Base-by-base conservation (phyloP, 768 basidiomycete species). In the Trametes sanguinea region DNA sequence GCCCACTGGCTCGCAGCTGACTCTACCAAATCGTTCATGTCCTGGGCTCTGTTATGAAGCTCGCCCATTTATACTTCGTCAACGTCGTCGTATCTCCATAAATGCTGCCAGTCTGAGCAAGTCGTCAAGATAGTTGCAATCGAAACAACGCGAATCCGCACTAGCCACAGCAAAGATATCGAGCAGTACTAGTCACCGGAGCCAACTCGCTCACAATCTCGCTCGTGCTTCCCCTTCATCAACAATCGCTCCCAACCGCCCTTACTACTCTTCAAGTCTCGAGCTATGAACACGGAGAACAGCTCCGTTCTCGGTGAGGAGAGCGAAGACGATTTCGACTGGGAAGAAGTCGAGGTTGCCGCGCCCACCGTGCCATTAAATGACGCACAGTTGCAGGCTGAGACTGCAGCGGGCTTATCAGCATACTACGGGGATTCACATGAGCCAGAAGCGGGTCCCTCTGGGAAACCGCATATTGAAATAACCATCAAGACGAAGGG, bases 331-430 rank as follows among this genome's bases (percentile, higher is more conserved):
- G 90, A 90, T 44, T 79, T 84, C 62, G 90, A 92, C 70, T 91
- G 89, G 90, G 89, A 92, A 72, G 89, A 92, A 72, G 85, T 92
- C 13, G 78, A 81, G 43, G 83, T 90, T 3, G 81, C 83, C 33
- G 78, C 73, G 60, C 65, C 45, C 0, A 16, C 52, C 16, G 9
- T 39, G 1, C 2, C 62, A 22, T 52, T 43, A 32, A 51, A 54
- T 29, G 37, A 11, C 47, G 55, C 46, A 6, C 45, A 52, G 46
- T 59, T 51, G 6, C 47, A 35, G 7, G 53, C 56, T 0, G 51
- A 57, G 37, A 48, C 60, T 10, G 55, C 42, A 6, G 42, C 58
- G 1, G 39, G 54, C 22, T 27, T 60, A 5, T 9, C 50, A 27
- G 39, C 46, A 30, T 54, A 45, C 46, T 43, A 61, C 54, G 39